phyloP scores from a whole-genome alignment of 345 rosid species.

The Moringa oleifera region DNA sequence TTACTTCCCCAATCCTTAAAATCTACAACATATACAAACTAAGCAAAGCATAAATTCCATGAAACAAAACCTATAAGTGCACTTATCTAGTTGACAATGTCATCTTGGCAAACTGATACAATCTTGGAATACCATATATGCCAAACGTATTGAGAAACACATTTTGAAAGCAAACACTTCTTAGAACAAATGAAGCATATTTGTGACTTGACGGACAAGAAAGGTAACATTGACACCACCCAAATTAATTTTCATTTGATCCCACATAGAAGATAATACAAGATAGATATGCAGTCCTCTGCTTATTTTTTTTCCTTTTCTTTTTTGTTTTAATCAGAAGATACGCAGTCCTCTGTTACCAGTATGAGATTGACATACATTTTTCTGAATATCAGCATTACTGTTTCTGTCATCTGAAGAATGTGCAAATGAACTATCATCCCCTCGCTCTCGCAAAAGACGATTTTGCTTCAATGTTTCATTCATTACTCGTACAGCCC shows the following conservation, averaged over 20 bases:
- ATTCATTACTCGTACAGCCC: slow-evolving; percentile 98
- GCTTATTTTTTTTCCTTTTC: too few relatives aligned
- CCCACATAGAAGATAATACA: background rate
- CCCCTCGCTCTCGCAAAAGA: slow-evolving; percentile 47
- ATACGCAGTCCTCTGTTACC: background rate
- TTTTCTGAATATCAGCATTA: slow-evolving; percentile 41
- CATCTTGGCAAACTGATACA: background rate
- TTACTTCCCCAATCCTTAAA: background rate
- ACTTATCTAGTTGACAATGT: background rate
- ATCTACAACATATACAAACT: background rate
- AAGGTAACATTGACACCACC: too few relatives aligned
- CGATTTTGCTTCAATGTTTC: slow-evolving; percentile 95
- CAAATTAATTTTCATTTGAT: too few relatives aligned
- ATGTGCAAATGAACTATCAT: slow-evolving; percentile 45
- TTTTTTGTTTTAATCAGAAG: too few relatives aligned
- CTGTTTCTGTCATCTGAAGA: slow-evolving; percentile 40
- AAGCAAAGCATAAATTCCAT: background rate
- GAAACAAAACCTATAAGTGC: background rate
- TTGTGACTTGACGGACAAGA: too few relatives aligned
- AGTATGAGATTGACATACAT: slow-evolving; percentile 39
- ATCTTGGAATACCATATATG: background rate
- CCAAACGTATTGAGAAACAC: background rate
- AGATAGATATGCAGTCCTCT: too few relatives aligned
- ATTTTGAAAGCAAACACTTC: too few relatives aligned
- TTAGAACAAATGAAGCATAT: too few relatives aligned